Evolutionary conservation across 768 basidiomycete species (phyloP).

Genomic region (Omphalotus guepiniiformis): DNA sequence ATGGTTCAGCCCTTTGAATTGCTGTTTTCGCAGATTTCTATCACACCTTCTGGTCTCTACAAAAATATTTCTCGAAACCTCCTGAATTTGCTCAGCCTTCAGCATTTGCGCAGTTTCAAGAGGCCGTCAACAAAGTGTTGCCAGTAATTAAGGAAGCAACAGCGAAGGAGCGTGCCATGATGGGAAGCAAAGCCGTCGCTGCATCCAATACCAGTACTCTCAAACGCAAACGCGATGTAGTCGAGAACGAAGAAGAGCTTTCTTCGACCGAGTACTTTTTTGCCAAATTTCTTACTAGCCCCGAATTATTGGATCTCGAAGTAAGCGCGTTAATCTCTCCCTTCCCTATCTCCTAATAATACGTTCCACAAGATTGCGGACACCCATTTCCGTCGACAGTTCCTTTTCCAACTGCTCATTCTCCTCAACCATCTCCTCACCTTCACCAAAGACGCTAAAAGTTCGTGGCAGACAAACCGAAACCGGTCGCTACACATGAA

Average conservation of each 20-base stretch:
- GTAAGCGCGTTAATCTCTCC: slow-evolving; percentile 34
- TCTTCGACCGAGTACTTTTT: slow-evolving; percentile 77
- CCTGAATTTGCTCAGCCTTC: slow-evolving; percentile 55
- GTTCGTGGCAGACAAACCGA: slow-evolving; percentile 46
- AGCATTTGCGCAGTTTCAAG: slow-evolving; percentile 62
- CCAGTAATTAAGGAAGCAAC: slow-evolving; percentile 83
- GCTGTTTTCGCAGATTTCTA: slow-evolving; percentile 61
- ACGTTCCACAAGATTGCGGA: slow-evolving; percentile 65
- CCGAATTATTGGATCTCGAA: slow-evolving; percentile 84
- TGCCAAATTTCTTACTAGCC: slow-evolving; percentile 88
- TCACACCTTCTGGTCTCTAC: slow-evolving; percentile 86
- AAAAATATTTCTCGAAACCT: slow-evolving; percentile 81
- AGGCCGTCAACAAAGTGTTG: slow-evolving; percentile 66
- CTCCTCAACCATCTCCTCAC: slow-evolving; percentile 71
- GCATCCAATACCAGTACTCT: slow-evolving; percentile 27
- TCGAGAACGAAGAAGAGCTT: slow-evolving; percentile 44
- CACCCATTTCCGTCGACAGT: slow-evolving; percentile 89
- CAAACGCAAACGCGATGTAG: slow-evolving; percentile 67
- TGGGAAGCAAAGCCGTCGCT: slow-evolving; percentile 60
- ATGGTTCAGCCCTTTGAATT: too few species aligned
- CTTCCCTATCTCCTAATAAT: slow-evolving; percentile 6
- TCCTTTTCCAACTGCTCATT: slow-evolving; percentile 76
- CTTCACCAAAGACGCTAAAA: slow-evolving; percentile 68
- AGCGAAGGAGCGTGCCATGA: slow-evolving; percentile 83
- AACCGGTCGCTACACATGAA: slow-evolving; percentile 84